Conservation (phyloP, 140 eudicot species). For the Cichorium intybus region DNA sequence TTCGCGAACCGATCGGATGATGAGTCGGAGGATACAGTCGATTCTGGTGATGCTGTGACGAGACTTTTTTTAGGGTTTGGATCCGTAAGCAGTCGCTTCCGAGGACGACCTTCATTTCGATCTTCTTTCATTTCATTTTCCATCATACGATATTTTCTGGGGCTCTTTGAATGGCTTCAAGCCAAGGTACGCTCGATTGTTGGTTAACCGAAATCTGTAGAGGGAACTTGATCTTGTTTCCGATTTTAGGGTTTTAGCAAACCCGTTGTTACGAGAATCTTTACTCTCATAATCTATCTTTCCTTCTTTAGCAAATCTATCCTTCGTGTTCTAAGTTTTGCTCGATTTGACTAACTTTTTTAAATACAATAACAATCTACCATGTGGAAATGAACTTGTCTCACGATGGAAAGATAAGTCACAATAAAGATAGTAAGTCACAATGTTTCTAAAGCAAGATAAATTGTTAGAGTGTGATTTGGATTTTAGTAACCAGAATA, state of each 20-base stretch:
- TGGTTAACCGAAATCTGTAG: neutral
- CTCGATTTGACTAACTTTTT: too few relatives aligned
- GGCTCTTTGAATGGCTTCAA: constrained; percentile 11
- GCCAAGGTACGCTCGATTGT: neutral
- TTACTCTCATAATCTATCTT: constrained; percentile 8
- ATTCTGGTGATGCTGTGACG: constrained; percentile 32
- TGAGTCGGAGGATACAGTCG: constrained; percentile 39
- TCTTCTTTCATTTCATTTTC: constrained; percentile 12
- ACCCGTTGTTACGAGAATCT: neutral
- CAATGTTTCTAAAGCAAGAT: too few relatives aligned
- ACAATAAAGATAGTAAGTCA: too few relatives aligned
- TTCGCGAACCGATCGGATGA: constrained; percentile 34
- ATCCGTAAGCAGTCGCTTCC: constrained; percentile 39
- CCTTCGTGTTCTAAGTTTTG: neutral
- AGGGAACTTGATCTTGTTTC: neutral
- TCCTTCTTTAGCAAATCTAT: constrained; percentile 4
- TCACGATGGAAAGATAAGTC: too few relatives aligned
- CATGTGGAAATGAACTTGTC: too few relatives aligned
- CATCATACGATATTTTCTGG: constrained; percentile 4
- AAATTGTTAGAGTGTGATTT: too few relatives aligned
- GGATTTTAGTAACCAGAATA: too few relatives aligned
- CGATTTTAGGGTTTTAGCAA: constrained; percentile 20
- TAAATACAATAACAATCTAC: too few relatives aligned
- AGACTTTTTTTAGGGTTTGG: constrained; percentile 24
- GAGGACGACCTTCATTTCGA: constrained; percentile 19